Conservation (phyloP, 164 flowering plant genomes). For the Paratinospora sagittata region DNA sequence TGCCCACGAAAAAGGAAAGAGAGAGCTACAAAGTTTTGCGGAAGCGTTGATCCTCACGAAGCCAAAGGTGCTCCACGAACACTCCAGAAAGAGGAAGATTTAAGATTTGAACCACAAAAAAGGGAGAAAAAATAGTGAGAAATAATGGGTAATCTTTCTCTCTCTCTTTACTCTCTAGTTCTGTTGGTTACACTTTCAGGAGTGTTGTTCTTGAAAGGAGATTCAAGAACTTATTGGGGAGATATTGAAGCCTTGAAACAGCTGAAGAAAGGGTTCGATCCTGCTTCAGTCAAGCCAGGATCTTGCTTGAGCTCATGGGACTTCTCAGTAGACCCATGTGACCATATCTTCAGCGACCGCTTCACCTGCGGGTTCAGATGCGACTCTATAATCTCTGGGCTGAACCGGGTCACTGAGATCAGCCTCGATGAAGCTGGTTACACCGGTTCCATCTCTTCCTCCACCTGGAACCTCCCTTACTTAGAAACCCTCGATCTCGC, state of each 20-base stretch:
- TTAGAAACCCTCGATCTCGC: constrained; percentile 61
- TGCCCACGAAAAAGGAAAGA: too few species aligned
- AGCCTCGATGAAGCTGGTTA: constrained; percentile 80
- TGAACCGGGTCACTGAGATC: constrained; percentile 68
- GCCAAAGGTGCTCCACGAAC: too few species aligned
- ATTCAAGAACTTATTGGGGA: constrained; percentile 10
- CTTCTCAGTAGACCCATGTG: constrained; percentile 85
- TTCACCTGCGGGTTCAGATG: constrained; percentile 95
- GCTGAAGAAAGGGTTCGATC: constrained; percentile 35
- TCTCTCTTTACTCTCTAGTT: constrained; percentile 1
- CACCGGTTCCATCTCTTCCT: constrained; percentile 45
- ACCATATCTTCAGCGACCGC: constrained; percentile 40
- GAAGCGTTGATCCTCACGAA: too few species aligned
- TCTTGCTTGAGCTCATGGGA: constrained; percentile 82
- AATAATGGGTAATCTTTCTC: constrained; percentile 12
- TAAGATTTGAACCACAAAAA: too few species aligned
- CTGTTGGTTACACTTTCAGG: constrained; percentile 1
- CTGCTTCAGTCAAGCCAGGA: constrained; percentile 47
- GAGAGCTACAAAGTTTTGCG: too few species aligned
- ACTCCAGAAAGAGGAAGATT: too few species aligned
- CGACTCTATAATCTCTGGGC: constrained; percentile 30
- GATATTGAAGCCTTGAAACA: constrained; percentile 47
- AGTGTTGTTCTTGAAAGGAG: constrained; percentile 6
- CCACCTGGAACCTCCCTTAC: constrained; percentile 50
- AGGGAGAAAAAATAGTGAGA: not conserved